phyloP scores from a whole-genome alignment of 139 green algal genomes.

The Yamagishiella unicocca region DNA sequence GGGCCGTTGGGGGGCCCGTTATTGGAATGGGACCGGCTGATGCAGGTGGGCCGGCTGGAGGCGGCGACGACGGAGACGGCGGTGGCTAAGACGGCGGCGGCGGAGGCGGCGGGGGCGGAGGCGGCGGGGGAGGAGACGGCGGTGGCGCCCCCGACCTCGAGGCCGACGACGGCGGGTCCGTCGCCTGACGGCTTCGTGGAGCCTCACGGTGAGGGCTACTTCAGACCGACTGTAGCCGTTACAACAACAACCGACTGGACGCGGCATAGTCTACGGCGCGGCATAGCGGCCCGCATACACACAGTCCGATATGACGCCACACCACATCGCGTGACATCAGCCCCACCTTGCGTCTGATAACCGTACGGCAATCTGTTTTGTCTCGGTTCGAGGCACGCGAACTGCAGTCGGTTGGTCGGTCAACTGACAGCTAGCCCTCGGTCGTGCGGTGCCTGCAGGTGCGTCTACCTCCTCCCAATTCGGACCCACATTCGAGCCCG shows the following conservation, averaged over 20 bases:
- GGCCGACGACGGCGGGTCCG: not conserved
- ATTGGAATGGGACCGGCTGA: not conserved
- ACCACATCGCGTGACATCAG: too few relatives aligned
- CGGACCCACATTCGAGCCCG: slow-evolving; percentile 8
- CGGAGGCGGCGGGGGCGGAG: not conserved
- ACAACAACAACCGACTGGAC: not conserved
- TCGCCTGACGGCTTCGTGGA: not conserved
- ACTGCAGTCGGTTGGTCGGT: too few relatives aligned
- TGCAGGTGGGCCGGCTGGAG: not conserved
- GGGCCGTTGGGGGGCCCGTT: not conserved
- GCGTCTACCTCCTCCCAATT: not conserved
- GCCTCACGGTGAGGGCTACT: not conserved
- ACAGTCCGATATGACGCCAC: not conserved
- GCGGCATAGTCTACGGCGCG: not conserved
- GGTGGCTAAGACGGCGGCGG: not conserved
- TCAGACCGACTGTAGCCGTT: not conserved
- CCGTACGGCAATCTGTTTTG: not conserved
- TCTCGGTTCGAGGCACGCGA: not conserved
- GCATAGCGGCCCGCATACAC: not conserved
- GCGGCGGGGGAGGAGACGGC: not conserved
- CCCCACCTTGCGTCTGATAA: too few relatives aligned
- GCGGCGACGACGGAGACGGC: not conserved
- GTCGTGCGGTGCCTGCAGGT: too few relatives aligned
- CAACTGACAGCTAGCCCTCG: too few relatives aligned
- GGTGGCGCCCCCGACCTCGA: not conserved